Conservation (phyloP, 2,329 filamentous ascomycete species). For the Phyllosticta paracitricarpa region DNA sequence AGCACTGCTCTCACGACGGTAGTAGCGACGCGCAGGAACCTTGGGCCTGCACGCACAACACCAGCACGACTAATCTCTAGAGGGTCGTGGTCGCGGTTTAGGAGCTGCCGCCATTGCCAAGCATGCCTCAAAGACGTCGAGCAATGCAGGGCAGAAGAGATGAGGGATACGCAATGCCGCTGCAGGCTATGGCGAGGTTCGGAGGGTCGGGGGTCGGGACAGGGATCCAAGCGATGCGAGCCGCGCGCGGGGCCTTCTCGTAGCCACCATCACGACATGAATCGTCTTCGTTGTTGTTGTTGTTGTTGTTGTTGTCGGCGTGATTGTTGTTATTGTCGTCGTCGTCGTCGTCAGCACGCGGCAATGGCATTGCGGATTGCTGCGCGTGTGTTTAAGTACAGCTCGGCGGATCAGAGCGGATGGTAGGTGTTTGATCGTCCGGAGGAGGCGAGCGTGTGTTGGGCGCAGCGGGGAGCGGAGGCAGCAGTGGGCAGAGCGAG, state of each 20-base stretch:
- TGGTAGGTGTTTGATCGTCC: slow-evolving; percentile 10
- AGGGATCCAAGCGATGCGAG: neutral
- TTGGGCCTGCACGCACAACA: neutral
- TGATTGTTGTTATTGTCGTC: neutral
- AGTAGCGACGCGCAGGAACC: neutral
- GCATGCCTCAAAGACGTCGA: neutral
- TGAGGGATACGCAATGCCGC: neutral
- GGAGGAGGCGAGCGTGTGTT: neutral
- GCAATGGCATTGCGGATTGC: neutral
- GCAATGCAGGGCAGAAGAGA: neutral
- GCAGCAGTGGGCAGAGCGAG: neutral
- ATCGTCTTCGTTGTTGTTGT: neutral
- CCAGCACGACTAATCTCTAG: neutral
- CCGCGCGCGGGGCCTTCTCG: neutral
- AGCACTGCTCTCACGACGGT: neutral
- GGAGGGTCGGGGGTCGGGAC: neutral
- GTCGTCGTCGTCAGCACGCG: neutral
- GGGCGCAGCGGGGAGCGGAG: neutral
- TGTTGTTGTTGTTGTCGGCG: neutral
- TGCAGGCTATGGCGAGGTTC: neutral
- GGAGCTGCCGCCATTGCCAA: neutral
- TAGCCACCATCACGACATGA: neutral
- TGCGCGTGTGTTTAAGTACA: neutral
- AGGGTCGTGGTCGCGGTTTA: neutral
- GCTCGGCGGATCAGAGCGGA: neutral